Base-by-base conservation (phyloP, 176 grass and related monocot genomes). In the Olyra latifolia region DNA sequence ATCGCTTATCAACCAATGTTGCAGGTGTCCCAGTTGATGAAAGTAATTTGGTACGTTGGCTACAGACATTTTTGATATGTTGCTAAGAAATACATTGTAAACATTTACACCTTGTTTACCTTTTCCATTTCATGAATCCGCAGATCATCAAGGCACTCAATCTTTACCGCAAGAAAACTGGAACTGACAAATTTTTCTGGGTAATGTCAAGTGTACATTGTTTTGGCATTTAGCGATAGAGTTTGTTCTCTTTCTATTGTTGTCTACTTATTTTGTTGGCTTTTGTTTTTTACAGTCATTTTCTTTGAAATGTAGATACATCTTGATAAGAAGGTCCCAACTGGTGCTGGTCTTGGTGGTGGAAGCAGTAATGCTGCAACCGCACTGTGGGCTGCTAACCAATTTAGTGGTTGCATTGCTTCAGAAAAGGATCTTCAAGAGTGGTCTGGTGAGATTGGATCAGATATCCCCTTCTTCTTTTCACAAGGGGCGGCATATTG, bases 331-430 rank as follows among this genome's bases (percentile, higher is more conserved):
- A 96, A 90, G 60, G 93, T 99, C 32, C 97, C 97, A 41, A 99
- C 97, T 86, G 97, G 97, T 81, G 97, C 97, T 80, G 97, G 97
- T 82, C 92, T 99, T 63, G 97, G 97, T 83, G 97, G 97, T 54
- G 93, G 97, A 86, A 99, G 97, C 69, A 91, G 93, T 79, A 99
- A 99, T 88, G 97, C 97, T 62, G 97, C 93, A 69, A 99, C 97
- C 74, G 89, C 97, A 76, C 76, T 99, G 28, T 99, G 97, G 97
- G 97, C 97, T 22, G 93, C 97, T 58, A 99, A 99, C 87, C 97
- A 99, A 47, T 99, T 99, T 84, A 91, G 90, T 86, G 92, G 88
- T 27, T 77, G 93, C 65, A 81, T 96, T 93, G 97, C 92, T 64
- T 91, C 97, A 71, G 97, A 99, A 87, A 87, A 88, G 66, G 93